Conservation (phyloP, 495 filamentous ascomycete genomes). For the Aspergillus baeticus region DNA sequence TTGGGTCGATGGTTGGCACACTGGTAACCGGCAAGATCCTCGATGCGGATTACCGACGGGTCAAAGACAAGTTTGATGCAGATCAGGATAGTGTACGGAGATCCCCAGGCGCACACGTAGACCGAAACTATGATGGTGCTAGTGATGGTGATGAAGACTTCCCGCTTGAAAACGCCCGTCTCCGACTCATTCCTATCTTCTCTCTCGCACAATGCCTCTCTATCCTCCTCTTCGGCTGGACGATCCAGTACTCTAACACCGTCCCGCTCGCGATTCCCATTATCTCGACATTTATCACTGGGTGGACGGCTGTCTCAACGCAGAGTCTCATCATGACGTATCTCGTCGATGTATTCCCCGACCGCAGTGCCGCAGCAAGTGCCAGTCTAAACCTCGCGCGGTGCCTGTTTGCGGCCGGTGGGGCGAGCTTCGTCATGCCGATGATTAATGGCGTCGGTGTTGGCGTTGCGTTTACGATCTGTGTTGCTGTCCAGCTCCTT, state of each 20-base stretch:
- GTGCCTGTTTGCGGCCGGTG: slow-evolving; percentile 64
- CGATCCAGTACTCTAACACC: slow-evolving; percentile 39
- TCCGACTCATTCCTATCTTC: slow-evolving; percentile 40
- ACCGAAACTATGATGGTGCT: no score
- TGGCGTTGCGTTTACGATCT: slow-evolving; percentile 39
- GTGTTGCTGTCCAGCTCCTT: slow-evolving; percentile 35
- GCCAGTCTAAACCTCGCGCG: slow-evolving; percentile 67
- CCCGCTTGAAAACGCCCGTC: slow-evolving; percentile 49
- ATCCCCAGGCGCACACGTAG: no score
- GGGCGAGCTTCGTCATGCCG: slow-evolving; percentile 59
- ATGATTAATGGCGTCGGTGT: slow-evolving; percentile 61
- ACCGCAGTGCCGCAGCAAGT: slow-evolving; percentile 57
- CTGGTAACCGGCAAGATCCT: slow-evolving; percentile 46
- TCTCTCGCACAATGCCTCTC: slow-evolving; percentile 41
- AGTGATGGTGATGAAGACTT: slow-evolving; percentile 23
- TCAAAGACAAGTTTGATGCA: slow-evolving; percentile 30
- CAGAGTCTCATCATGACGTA: slow-evolving; percentile 37
- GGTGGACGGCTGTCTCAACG: slow-evolving; percentile 52
- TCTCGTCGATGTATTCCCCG: slow-evolving; percentile 63
- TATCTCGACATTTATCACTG: slow-evolving; percentile 58
- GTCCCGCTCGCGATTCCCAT: slow-evolving; percentile 54
- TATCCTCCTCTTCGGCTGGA: slow-evolving; percentile 59
- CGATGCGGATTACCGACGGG: slow-evolving; percentile 38
- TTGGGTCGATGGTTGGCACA: slow-evolving; percentile 50
- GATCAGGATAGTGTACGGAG: no score